These are phyloP conservation scores for Backusella macrospora DNA, from an alignment of 192 early-diverging fungal genomes.

Conservation along the genomic window DNA sequence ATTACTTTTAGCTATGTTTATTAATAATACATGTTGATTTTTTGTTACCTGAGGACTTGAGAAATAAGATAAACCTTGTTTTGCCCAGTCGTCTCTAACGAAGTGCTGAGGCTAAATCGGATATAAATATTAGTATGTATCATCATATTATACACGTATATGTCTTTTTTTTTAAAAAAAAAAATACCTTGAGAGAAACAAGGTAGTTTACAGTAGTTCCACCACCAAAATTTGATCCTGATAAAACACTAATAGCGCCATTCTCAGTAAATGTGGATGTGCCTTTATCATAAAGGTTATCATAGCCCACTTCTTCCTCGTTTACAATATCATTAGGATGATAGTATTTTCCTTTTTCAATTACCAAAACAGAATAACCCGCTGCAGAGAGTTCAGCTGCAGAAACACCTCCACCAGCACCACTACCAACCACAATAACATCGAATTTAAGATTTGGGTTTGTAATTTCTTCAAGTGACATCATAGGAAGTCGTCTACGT, in stretches of 20 bases:
- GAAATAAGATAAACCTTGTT: slow-evolving; percentile 60
- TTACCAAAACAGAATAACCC: slow-evolving; percentile 67
- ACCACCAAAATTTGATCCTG: slow-evolving; percentile 70
- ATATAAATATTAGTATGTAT: not conserved
- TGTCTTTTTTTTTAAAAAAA: slow-evolving; percentile 6
- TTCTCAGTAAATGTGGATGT: slow-evolving; percentile 49
- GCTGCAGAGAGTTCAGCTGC: slow-evolving; percentile 64
- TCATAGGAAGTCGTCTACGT: not conserved
- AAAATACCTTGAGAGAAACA: slow-evolving; percentile 47
- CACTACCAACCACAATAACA: slow-evolving; percentile 71
- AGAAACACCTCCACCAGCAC: slow-evolving; percentile 64
- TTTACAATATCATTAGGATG: slow-evolving; percentile 53
- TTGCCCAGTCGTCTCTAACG: slow-evolving; percentile 75
- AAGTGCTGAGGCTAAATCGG: slow-evolving; percentile 52
- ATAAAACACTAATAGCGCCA: slow-evolving; percentile 53
- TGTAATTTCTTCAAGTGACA: not conserved
- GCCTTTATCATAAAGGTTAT: slow-evolving; percentile 51
- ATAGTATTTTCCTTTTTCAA: slow-evolving; percentile 73
- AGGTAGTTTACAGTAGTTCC: slow-evolving; percentile 72
- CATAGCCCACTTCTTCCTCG: slow-evolving; percentile 50
- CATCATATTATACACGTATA: not conserved
- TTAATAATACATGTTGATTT: not conserved
- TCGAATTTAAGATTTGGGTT: slow-evolving; percentile 47
- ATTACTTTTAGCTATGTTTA: not conserved
- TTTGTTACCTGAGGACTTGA: slow-evolving; percentile 37